Evolutionary conservation across 805 yeast genomes (phyloP), one percentile per base, ranked within the genome.

Genomic region (Wickerhamiella vanderwaltii): DNA sequence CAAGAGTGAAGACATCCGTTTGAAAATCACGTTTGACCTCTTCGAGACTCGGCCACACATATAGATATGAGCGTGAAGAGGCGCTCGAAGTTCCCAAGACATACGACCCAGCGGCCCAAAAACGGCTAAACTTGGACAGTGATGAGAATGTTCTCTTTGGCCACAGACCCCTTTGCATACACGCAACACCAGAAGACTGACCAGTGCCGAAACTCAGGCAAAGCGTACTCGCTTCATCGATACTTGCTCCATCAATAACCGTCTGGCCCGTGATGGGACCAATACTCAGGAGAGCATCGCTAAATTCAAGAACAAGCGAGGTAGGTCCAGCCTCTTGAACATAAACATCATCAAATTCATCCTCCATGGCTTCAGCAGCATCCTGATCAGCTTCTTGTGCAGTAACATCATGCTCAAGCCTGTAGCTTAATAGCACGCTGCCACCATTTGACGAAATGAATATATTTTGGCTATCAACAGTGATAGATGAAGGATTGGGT

Each of bases 321-420:
- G 36, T 20, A 4, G 36, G 36, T 18, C 36, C 36, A 9, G 22
- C 13, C 6, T 33, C 36, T 6, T 12, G 23, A 33, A 18, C 13
- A 16, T 41, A 41, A 22, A 78, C 63, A 38, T 56, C 59, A 5
- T 54, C 63, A 25, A 52, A 58, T 26, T 55, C 65, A 23, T 60
- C 65, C 16, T 57, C 61, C 20, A 56, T 61, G 6, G 35, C 24
- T 18, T 22, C 24, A 7, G 36, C 13, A 9, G 20, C 22, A 6
- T 17, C 23, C 18, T 52, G 58, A 15, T 55, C 60, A 11, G 44
- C 41, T n/a, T 58, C 49, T 36, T 74, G 73, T 15, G 67, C 61
- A 30, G 72, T 71, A 55, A 79, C 87, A 0, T 93, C 79, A 11
- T 24, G 29, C 11, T 15, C 34, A 9, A 35, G 35, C 35, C 18